phyloP scores from a whole-genome alignment of 495 filamentous ascomycete species.

The Aspergillus campestris region DNA sequence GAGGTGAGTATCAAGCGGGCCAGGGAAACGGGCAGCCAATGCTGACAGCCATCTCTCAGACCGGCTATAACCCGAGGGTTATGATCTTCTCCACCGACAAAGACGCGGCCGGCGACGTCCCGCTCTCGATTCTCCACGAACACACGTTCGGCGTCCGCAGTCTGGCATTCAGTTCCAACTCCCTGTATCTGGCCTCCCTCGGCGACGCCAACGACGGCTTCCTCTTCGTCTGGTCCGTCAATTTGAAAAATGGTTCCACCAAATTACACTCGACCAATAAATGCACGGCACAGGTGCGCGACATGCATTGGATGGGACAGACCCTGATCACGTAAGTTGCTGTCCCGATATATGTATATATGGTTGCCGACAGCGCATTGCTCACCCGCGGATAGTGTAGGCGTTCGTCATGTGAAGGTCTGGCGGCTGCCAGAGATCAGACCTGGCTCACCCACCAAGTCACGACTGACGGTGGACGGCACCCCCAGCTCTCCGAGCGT shows the following conservation, averaged over 20 bases:
- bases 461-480: slow-evolving; percentile 35
- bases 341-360: too few species aligned
- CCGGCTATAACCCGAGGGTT: slow-evolving; percentile 86
- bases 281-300: slow-evolving; percentile 74
- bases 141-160: slow-evolving; percentile 85
- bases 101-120: slow-evolving; percentile 68
- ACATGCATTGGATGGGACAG: slow-evolving; percentile 82
- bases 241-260: slow-evolving; percentile 72
- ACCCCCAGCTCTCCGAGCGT: slow-evolving; percentile 29
- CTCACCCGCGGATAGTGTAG: slow-evolving; percentile 43
- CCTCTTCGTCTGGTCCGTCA: slow-evolving; percentile 83
- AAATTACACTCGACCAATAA: slow-evolving; percentile 87
- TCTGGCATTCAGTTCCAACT: slow-evolving; percentile 82
- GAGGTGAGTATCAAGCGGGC: slow-evolving; percentile 46
- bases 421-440: slow-evolving; percentile 70
- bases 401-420: slow-evolving; percentile 86
- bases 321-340: slow-evolving; percentile 53
- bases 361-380: too few species aligned
- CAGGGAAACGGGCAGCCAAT: not conserved
- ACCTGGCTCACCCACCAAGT: slow-evolving; percentile 40
- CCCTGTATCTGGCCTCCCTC: slow-evolving; percentile 78
- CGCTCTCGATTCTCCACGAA: slow-evolving; percentile 77
- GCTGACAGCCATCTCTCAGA: slow-evolving; percentile 34
- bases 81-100: slow-evolving; percentile 74
- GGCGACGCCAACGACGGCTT: slow-evolving; percentile 89